Conservation (phyloP, 2,329 filamentous ascomycete species). For the Tolypocladium paradoxum region DNA sequence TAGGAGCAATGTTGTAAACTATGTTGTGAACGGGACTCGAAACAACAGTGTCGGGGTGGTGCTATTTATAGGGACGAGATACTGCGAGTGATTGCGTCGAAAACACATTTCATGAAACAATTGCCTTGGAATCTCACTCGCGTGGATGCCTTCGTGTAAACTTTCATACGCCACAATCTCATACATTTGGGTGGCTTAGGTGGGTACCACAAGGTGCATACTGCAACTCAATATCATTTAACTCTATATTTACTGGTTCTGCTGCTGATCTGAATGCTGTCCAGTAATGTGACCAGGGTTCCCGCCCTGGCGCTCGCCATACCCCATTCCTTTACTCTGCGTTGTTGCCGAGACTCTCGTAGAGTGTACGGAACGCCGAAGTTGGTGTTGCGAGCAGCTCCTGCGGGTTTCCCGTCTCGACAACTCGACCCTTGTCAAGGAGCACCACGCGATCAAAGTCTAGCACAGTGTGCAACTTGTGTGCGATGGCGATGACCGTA, state of each 20-base stretch:
- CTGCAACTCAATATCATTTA: not conserved
- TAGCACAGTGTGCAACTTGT: slow-evolving; percentile 34
- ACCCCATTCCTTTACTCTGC: not conserved
- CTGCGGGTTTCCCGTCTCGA: slow-evolving; percentile 28
- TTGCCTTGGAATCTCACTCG: no score
- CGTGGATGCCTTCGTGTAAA: no score
- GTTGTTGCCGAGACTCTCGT: slow-evolving; percentile 3
- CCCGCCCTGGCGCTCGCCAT: not conserved
- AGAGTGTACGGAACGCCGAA: slow-evolving; percentile 7
- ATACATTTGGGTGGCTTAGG: no score
- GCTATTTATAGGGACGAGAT: no score
- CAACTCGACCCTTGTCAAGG: slow-evolving; percentile 52
- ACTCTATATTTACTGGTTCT: not conserved
- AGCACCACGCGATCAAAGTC: slow-evolving; percentile 51
- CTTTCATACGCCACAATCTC: no score
- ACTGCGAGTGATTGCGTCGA: no score
- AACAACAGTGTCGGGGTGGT: no score
- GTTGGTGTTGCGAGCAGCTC: slow-evolving; percentile 2
- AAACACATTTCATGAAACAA: no score
- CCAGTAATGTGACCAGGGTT: fast-evolving
- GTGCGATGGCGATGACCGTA: slow-evolving; percentile 39
- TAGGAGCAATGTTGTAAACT: no score
- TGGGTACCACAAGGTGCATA: not conserved
- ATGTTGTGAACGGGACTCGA: no score
- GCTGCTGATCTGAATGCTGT: not conserved